Base-by-base conservation (phyloP, 1,284 basidiomycete species). In the Heterobasidion occidentale region DNA sequence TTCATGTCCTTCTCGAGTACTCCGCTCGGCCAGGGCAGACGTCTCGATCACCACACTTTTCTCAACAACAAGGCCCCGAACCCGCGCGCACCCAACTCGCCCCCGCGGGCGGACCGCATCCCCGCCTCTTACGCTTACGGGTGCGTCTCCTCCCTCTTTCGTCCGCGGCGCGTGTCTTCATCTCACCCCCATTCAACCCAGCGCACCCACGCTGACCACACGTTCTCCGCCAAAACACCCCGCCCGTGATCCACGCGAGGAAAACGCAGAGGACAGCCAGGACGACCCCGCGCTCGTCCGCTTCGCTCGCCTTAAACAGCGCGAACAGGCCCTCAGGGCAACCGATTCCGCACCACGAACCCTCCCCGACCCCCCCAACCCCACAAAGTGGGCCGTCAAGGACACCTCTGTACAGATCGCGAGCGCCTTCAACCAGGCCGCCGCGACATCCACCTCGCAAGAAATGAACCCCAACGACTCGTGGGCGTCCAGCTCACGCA, bases 321-420 rank as follows among this genome's bases (percentile, higher is more conserved):
- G 77, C 63, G 80, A 74, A 56, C 68, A 71, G 58, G 61, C 62
- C 42, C 62, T 81, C 67, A 70, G 73, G 61, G 68, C 71, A 46
- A 57, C 71, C 58, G 60, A 68, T 58, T 71, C 70, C 59, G 65
- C 58, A 57, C 60, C 67, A 12, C 64, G 64, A 64, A 68, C 70
- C 53, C 68, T 70, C 63, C 72, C 71, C 48, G 67, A 71, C 38
- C 74, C 74, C 8, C 78, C 80, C 34, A 75, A 81, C 51, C 87
- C 87, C 38, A 79, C 84, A 65, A 81, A 75, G 75, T 87, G 84
- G 83, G 69, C 68, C 62, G 80, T 88, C 58, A 86, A 86, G 65
- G 87, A 90, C 69, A 93, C 91, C 50, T 85, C 87, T 45, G 90
- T 93, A 53, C 89, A 90, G 68, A 84, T 92, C 65, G 91, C 90